Evolutionary conservation across 495 filamentous ascomycete species (phyloP), one percentile per base, ranked within the genome.

Genomic region (Aspergillus sclerotiicarbonarius): DNA sequence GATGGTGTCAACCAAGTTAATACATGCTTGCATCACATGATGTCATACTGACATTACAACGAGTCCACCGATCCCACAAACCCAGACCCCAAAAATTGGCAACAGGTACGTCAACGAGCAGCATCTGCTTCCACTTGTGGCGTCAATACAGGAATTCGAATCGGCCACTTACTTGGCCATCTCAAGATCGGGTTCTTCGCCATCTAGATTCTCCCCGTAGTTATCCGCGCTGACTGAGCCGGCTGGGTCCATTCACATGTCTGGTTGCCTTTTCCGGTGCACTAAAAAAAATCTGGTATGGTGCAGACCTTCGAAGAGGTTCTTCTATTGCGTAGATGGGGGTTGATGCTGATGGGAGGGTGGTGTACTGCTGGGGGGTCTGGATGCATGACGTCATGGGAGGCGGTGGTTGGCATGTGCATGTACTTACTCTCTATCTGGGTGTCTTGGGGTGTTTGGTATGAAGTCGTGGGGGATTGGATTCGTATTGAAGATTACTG

Each of bases 21-120:
- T 39, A 50, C 21, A 29, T 30, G 29, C 41, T 35, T 6, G 52
- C 12, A 20, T 15, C 13, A 10, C 25, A 57, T 74, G 73, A 76
- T 73, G 71, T 76, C 73, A 76, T 58, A 44, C 61, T 76, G 72
- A 76, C 71, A 65, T 60, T 55, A 30, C 37, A 33, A 62, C 31
- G 44, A 58, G 50, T 50, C 59, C 30, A 7, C 53, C 33, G 9
- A 37, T 56, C 51, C 41, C 46, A 50, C 29, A 48, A 53, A 21
- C 13, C 6, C 51, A 56, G 31, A 25, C 30, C n/a, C 12, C 49
- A 30, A 33, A 32, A 12, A 10, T 20, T 33, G 13, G 25, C 8
- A 49, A 59, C 8, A 62, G 51, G 67, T 64, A 67, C 63, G 66
- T 68, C 70, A 73, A 70, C 32, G 54, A 57, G 35, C n/a, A 35